Evolutionary conservation across 768 basidiomycete genomes (phyloP).

Genomic region (Leccinum ochraceum): DNA sequence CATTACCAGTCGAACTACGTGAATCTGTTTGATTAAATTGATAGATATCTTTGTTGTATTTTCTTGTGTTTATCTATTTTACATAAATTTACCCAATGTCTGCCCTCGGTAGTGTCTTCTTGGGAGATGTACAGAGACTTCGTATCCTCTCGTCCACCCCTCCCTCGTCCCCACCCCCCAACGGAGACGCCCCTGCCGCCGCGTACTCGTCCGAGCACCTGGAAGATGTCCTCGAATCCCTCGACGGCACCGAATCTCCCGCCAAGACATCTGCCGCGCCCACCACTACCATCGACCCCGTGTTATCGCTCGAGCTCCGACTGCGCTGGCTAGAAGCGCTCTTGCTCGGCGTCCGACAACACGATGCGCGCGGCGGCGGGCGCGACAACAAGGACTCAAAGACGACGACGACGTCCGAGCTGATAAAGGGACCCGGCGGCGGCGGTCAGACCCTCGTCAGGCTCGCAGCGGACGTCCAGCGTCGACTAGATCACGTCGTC

Average conservation of each 20-base stretch:
- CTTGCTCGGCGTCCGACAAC: conserved; percentile 61
- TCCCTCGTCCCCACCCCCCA: conserved; percentile 44
- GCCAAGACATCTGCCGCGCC: conserved; percentile 12
- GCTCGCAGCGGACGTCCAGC: conserved; percentile 62
- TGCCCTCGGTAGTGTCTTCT: conserved; percentile 74
- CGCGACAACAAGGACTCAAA: conserved; percentile 40
- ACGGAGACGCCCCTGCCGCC: conserved; percentile 6
- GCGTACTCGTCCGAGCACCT: conserved; percentile 14
- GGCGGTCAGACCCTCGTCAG: conserved; percentile 52
- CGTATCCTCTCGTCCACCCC: conserved; percentile 62
- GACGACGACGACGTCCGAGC: conserved; percentile 32
- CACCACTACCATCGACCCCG: conserved; percentile 52
- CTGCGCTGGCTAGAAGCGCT: conserved; percentile 81
- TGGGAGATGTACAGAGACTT: conserved; percentile 72
- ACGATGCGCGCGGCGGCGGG: conserved; percentile 16
- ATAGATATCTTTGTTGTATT: not conserved
- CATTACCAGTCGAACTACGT: conserved; percentile 69
- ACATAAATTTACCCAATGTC: conserved; percentile 34
- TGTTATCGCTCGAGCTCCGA: conserved; percentile 70
- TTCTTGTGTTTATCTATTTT: not conserved
- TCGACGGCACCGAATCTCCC: conserved; percentile 22
- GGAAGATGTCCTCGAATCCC: conserved; percentile 24
- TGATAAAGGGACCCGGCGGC: conserved; percentile 39
- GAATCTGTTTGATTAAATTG: conserved; percentile 29
- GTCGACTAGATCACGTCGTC: conserved; percentile 54